Conservation (phyloP, 2,329 filamentous ascomycete species). For the Microcyclospora tardicrescens region DNA sequence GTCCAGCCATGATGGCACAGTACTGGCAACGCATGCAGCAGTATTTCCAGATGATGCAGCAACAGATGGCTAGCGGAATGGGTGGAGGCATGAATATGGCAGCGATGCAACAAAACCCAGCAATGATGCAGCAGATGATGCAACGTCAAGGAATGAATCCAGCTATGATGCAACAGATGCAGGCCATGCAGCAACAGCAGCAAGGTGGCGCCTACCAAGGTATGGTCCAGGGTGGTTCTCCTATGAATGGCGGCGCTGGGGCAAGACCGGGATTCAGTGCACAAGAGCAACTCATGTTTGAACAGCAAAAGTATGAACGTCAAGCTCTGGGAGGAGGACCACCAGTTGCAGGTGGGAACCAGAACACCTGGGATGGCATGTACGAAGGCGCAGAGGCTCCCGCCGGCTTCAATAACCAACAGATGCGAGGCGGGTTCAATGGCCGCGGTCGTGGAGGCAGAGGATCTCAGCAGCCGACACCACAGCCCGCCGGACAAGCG, state of each 20-base stretch:
- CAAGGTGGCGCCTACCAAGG: constrained; percentile 23
- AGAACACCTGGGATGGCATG: constrained; percentile 84
- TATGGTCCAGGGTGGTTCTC: constrained; percentile 6
- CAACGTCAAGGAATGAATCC: constrained; percentile 42
- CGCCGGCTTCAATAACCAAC: constrained; percentile 38
- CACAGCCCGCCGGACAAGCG: constrained; percentile 34
- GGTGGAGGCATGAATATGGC: constrained; percentile 27
- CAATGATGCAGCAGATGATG: constrained; percentile 32
- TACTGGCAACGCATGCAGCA: constrained; percentile 99
- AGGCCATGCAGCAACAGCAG: constrained; percentile 37
- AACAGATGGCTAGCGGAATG: constrained; percentile 24
- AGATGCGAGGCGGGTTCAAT: constrained; percentile 31
- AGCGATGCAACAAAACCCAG: constrained; percentile 35
- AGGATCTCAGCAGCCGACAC: constrained; percentile 8
- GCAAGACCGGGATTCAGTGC: constrained; percentile 46
- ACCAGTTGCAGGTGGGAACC: constrained; percentile 30
- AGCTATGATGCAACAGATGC: constrained; percentile 34
- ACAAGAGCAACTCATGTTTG: constrained; percentile 60
- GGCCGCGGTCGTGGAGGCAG: constrained; percentile 26
- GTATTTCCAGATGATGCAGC: constrained; percentile 61
- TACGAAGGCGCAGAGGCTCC: constrained; percentile 91
- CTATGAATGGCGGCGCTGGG: constrained; percentile 19
- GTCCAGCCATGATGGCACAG: constrained; percentile 92
- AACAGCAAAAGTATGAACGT: constrained; percentile 67
- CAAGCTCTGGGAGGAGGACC: constrained; percentile 45